phyloP scores from a whole-genome alignment of 2,329 filamentous ascomycete genomes.

The Sporothrix mexicana region DNA sequence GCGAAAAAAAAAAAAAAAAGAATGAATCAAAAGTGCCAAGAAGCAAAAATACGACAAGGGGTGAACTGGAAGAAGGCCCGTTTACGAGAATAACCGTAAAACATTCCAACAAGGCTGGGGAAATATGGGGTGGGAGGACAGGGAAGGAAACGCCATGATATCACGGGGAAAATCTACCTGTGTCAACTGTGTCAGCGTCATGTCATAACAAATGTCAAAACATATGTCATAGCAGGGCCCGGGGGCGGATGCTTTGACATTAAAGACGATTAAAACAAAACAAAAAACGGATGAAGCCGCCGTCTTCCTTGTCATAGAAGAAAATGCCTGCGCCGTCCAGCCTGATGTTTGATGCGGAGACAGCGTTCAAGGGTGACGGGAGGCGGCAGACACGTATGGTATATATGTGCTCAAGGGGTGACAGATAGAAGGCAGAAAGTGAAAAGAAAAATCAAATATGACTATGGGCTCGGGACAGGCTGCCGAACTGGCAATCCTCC shows the following conservation, averaged over 20 bases:
- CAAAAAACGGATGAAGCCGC: neutral
- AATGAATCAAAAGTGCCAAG: neutral
- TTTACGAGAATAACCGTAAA: constrained; percentile 18
- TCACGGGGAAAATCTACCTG: neutral
- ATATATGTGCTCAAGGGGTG: neutral
- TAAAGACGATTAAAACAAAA: neutral
- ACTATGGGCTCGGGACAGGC: neutral
- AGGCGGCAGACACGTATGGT: neutral
- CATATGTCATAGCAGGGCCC: no score
- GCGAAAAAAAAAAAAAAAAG: neutral
- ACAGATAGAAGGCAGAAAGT: neutral
- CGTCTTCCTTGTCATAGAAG: neutral
- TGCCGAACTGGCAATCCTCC: constrained; percentile 11
- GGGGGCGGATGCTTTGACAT: neutral
- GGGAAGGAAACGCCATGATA: neutral
- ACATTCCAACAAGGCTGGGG: neutral
- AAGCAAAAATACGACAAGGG: neutral
- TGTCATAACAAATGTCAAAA: neutral
- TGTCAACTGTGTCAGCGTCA: neutral
- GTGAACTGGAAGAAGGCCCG: neutral
- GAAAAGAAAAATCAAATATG: neutral
- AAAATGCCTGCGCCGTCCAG: neutral
- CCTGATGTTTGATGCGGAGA: neutral
- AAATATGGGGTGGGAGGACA: neutral
- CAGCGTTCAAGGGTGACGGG: constrained; percentile 1